Percentiles rank a stretch among this genome's conserved stretches.
phyloP scores from a whole-genome alignment of 2,329 filamentous ascomycete genomes.

The Aspergillus candidus region DNA sequence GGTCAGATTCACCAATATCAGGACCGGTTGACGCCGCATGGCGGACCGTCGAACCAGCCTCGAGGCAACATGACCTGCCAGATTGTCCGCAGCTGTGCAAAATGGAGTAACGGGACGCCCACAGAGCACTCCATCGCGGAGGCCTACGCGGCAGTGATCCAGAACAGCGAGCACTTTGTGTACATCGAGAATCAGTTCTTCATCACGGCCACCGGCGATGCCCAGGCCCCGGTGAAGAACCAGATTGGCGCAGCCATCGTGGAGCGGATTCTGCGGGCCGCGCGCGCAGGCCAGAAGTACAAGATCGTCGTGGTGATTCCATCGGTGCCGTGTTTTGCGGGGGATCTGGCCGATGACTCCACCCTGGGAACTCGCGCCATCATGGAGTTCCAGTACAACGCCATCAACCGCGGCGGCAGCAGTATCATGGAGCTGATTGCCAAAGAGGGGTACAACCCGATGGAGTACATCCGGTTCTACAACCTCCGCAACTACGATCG shows the following conservation, averaged over 20 bases:
- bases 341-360: constrained; percentile 76
- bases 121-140: constrained; percentile 77
- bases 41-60: constrained; percentile 18
- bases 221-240: constrained; percentile 82
- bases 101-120: constrained; percentile 92
- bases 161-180: constrained; percentile 81
- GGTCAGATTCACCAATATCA: constrained; percentile 42
- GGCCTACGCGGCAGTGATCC: constrained; percentile 77
- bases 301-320: constrained; percentile 85
- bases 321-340: constrained; percentile 86
- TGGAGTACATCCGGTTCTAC: constrained; percentile 84
- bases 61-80: constrained; percentile 35
- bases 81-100: constrained; percentile 70
- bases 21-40: constrained; percentile 26
- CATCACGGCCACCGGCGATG: constrained; percentile 83
- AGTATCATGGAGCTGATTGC: constrained; percentile 80
- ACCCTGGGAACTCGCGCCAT: constrained; percentile 85
- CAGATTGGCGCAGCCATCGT: constrained; percentile 88
- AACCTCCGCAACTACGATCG: constrained; percentile 92
- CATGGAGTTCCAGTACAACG: constrained; percentile 99
- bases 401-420: constrained; percentile 83
- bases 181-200: constrained; percentile 99
- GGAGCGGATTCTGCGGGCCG: constrained; percentile 76
- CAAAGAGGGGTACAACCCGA: constrained; percentile 70
- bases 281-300: constrained; percentile 79